A percentile compares a stretch with the other conserved stretches of the same genome.
These are phyloP conservation scores for Aspergillus ustus DNA, from an alignment of 2,329 filamentous ascomycete species.

Conservation along the genomic window DNA sequence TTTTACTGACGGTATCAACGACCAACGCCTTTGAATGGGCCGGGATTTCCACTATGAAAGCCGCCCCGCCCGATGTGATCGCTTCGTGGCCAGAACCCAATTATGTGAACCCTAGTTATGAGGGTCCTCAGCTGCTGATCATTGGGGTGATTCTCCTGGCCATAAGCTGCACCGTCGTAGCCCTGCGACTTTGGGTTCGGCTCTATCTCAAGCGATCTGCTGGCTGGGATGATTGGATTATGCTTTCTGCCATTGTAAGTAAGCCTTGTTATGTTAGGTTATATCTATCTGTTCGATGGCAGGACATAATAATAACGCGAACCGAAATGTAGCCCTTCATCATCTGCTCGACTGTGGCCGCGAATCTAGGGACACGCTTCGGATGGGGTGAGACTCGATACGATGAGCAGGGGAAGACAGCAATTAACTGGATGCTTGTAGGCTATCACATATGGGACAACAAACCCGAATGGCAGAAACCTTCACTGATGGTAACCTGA, in stretches of 20 bases:
- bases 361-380: slow-evolving; percentile 6
- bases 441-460: slow-evolving; percentile 7
- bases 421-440: not conserved
- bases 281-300: not conserved
- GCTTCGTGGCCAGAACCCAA: slow-evolving; percentile 13
- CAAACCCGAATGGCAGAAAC: slow-evolving; percentile 2
- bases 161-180: slow-evolving; percentile 4
- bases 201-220: slow-evolving; percentile 6
- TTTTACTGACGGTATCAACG: not conserved
- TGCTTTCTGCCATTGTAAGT: slow-evolving; percentile 9
- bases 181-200: slow-evolving; percentile 11
- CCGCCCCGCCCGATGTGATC: slow-evolving; percentile 8
- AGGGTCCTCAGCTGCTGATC: slow-evolving; percentile 7
- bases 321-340: slow-evolving; percentile 4
- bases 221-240: slow-evolving; percentile 17
- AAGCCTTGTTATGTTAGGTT: not conserved
- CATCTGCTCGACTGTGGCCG: slow-evolving; percentile 1
- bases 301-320: not conserved
- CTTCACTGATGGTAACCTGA: not conserved
- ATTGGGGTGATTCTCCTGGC: slow-evolving; percentile 6
- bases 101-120: slow-evolving; percentile 6
- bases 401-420: not conserved
- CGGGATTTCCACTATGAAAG: not conserved
- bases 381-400: slow-evolving; percentile 10
- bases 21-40: not conserved